Base-by-base conservation (phyloP, 495 filamentous ascomycete species). In the Talaromyces borbonicus region DNA sequence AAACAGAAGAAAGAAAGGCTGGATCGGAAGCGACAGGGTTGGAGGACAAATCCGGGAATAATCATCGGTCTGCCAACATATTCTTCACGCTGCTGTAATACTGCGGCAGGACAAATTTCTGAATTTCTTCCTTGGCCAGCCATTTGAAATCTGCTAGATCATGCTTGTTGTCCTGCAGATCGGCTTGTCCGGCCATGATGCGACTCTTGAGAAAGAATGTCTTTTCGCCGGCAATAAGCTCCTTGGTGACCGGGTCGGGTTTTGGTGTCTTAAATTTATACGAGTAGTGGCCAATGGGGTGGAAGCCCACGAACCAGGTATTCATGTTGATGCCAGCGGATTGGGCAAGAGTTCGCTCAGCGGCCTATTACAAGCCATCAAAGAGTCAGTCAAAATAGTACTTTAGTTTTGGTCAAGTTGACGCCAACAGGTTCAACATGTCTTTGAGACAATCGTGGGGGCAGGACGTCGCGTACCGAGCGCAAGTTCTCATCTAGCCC, bases 261-360 rank as follows among this genome's bases (percentile, higher is more conserved):
- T 55, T 54, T 32, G 65, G 66, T 9, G 61, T 57, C 30, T 51
- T 52, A 54, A 63, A 69, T 50, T 69, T 66, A 57, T 65, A 61
- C 43, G 81, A 64, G 59, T 84, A 61, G 66, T 96, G 87, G 8
- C 89, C 90, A 38, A 94, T 77, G 12, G 92, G 92, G 51, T 84
- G 85, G 55, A 83, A 86, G 48, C 90, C 92, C 48, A 97, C 85
- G 54, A 97, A 75, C 90, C 93, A 99, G 48, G 89, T 96, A 71
- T 97, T 96, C 90, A 99, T 97, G 73, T 99, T 95, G 23, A 84
- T 62, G 49, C 92, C 92, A 9, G 78, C 87, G 9, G 87, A 68
- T 51, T 89, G 77, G 35, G 75, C 61, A 4, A 97, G 73, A 48
- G 84, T 78, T 39, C 88, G 79, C 50, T 83, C 77, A 35, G 90